Evolutionary conservation across 2,329 filamentous ascomycete species (phyloP), one percentile per base, ranked within the genome.

Genomic region (Claviceps fusiformis): DNA sequence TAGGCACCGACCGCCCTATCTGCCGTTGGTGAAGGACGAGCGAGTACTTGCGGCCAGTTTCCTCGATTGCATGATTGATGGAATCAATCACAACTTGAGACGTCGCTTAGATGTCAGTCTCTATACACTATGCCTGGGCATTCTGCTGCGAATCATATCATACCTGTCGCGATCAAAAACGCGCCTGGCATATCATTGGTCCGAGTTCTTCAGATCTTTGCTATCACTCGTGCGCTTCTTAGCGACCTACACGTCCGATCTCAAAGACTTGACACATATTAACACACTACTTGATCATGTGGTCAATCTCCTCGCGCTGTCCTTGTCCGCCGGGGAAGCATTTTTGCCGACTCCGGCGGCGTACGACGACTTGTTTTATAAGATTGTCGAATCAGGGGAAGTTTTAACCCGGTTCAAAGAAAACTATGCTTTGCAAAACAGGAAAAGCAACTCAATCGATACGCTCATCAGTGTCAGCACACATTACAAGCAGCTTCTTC

Each of bases 351-450:
- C 87, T 35, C 85, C 90, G 0, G 81, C 87, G 19, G 85, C 89
- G 1, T 97, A 97, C 69, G 93, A 98, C 63, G 93, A 98, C 65
- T 77, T 98, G 0, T 97, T 98, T 72, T 98, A 98, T 80, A 98
- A 98, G 71, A 80, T 97, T 2, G 90, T 97, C 31, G 93, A 98
- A 70, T 87, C 86, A 2, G 89, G 91, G 11, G 89, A 95, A 51
- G 79, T 89, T 13, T 78, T 97, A 27, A 73, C 78, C 37, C 89
- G 88, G 65, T 95, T 97, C 71, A 82, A 89, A 45, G 82, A 90
- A 59, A 85, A 81, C 10, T 97, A 93, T 68, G 71, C 73, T 5
- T 70, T 86, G 17, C 73, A 71, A 2, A 79, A 76, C 57, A 70
- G 81, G 49, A 70, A 75, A 27, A 81, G 78, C 49, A 87, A 79